Conservation (phyloP, 805 yeast genomes). For the Wickerhamiella brachini region DNA sequence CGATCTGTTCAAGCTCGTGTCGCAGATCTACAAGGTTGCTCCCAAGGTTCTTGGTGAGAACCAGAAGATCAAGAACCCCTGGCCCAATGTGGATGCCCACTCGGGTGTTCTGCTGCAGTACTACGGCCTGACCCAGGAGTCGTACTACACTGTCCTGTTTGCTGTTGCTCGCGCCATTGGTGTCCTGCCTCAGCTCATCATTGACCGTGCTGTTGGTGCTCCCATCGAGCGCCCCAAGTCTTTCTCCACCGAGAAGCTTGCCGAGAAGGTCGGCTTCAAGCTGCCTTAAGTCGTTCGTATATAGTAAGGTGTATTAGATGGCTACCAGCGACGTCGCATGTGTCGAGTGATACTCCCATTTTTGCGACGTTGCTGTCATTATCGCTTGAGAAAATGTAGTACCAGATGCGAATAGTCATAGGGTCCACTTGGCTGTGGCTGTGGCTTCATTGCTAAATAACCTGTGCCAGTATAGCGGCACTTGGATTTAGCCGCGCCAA, state of each 20-base stretch:
- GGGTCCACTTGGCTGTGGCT: no score
- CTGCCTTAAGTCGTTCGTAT: conserved; percentile 6
- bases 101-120: conserved; percentile 76
- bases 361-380: no score
- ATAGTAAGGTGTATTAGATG: not conserved
- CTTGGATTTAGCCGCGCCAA: no score
- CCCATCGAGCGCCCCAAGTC: conserved; percentile 87
- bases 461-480: no score
- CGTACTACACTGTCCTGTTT: conserved; percentile 74
- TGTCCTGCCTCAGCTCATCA: conserved; percentile 72
- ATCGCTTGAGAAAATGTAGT: no score
- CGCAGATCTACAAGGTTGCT: conserved; percentile 67
- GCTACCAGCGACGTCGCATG: no score
- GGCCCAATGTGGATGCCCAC: conserved; percentile 86
- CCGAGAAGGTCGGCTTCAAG: conserved; percentile 33
- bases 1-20: conserved; percentile 64
- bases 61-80: conserved; percentile 86
- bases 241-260: conserved; percentile 86
- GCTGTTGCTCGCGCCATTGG: conserved; percentile 83
- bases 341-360: no score
- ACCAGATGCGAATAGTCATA: no score
- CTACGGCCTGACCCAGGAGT: conserved; percentile 70
- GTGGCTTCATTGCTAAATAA: no score
- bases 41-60: conserved; percentile 69
- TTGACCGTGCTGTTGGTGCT: conserved; percentile 69